Base-by-base conservation (phyloP, 768 basidiomycete species). In the Phaeotremella skinneri region DNA sequence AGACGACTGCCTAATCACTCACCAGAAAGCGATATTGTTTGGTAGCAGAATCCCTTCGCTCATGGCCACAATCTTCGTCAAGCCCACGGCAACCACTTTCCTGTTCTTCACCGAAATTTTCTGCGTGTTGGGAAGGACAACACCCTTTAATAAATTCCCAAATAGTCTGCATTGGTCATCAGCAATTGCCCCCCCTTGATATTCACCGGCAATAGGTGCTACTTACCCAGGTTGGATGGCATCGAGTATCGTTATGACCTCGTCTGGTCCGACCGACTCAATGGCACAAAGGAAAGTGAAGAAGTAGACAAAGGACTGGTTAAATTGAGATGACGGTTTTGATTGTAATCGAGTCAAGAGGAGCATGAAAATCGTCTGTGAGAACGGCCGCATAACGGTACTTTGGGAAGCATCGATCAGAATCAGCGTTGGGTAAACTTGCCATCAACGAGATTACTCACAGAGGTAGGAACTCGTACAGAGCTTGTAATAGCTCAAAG, bases 321-420 rank as follows among this genome's bases (percentile, higher is more conserved):
- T 85, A 74, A 87, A 97, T 75, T 85, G 88, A 64, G 92, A 87
- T 20, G 92, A 94, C 77, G 91, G 91, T 79, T 83, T 89, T 21
- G 84, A 82, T 67, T 93, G 91, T 80, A 98, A 82, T 48, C 93
- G 83, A 2, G 85, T 93, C 31, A 97, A 80, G 7, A 97, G 80
- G n/a, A 80, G 72, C 27, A 86, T 86, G 78, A 93, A 81, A 54
- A 82, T 68, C 7, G 84, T 84, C 62, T 85, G 86, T 75, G 91
- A 82, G 78, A 88, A 91, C 37, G 83, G 85, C 55, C 83, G 82
- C 67, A 94, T 81, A 21, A 83, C 80, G 4, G 79, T 72, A 5
- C 90, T 92, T 67, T 31, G 27, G n/a, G n/a, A n/a, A n/a, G n/a
- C 23, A 1, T 23, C n/a, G 16, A 52, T 39, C 20, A 49, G 3